Percentiles rank a stretch among this genome's conserved stretches.
Conservation (phyloP, 176 grass and related monocot species). For the Triticum timopheevii region DNA sequence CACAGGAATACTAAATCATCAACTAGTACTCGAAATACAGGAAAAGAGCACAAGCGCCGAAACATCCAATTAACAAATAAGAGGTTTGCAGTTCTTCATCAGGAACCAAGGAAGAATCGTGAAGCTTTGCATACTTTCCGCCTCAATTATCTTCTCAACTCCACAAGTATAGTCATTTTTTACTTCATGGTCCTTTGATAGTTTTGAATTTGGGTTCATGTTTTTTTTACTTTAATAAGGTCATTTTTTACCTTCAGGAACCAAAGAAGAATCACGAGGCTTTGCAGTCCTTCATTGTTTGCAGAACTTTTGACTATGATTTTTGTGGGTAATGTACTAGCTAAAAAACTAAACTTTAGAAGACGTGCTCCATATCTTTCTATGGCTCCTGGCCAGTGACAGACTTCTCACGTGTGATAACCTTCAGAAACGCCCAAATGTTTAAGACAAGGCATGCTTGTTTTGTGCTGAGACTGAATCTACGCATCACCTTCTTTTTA, state of each 20-base stretch:
- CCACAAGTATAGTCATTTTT: not conserved
- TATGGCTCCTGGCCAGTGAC: not conserved
- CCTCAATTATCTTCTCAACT: not conserved
- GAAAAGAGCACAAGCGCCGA: not conserved
- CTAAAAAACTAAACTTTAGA: not conserved
- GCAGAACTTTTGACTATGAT: not conserved
- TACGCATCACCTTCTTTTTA: fast-evolving
- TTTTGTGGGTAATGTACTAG: not conserved
- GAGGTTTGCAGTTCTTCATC: not conserved
- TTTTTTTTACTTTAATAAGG: too few species aligned
- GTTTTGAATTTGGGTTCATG: too few species aligned
- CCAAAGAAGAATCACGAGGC: too few species aligned
- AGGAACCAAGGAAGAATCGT: not conserved
- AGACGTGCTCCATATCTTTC: not conserved
- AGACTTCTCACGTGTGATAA: not conserved
- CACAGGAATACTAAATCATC: not conserved
- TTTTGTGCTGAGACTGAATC: not conserved
- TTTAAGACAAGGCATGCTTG: not conserved
- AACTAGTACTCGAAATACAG: not conserved
- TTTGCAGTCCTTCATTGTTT: not conserved
- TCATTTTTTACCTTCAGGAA: too few species aligned
- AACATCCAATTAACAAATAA: not conserved
- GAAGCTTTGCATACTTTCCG: slow-evolving; percentile 9
- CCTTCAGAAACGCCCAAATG: not conserved
- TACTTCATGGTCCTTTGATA: not conserved